These are phyloP conservation scores for Penicillium sp. DNA, from an alignment of 2,329 filamentous ascomycete genomes.

Conservation along the genomic window DNA sequence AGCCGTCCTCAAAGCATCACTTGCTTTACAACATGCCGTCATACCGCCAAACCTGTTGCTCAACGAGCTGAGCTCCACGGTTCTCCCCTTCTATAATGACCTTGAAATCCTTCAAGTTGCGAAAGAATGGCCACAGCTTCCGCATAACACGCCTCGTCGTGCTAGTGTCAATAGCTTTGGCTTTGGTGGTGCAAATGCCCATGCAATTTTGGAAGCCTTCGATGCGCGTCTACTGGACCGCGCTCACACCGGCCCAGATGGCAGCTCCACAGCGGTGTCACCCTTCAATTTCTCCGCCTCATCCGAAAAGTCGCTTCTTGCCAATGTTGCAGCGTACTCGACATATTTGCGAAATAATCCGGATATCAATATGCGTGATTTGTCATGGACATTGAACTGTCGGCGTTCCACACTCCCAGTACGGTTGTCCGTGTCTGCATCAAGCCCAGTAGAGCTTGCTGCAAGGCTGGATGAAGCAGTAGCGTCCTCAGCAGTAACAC, in stretches of 20 bases:
- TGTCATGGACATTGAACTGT: constrained; percentile 21
- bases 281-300: constrained; percentile 24
- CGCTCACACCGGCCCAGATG: neutral
- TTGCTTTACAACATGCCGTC: constrained; percentile 39
- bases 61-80: constrained; percentile 23
- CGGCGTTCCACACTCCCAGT: constrained; percentile 20
- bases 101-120: constrained; percentile 22
- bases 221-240: neutral
- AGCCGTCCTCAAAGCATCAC: constrained; percentile 31
- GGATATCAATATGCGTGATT: constrained; percentile 6
- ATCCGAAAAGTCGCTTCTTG: constrained; percentile 15
- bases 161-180: constrained; percentile 50
- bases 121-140: constrained; percentile 19
- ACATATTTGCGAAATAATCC: constrained; percentile 6
- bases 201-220: constrained; percentile 38
- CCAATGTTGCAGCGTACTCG: constrained; percentile 9
- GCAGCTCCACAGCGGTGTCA: neutral
- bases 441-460: constrained; percentile 7
- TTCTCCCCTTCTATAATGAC: constrained; percentile 22
- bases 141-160: constrained; percentile 21
- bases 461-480: constrained; percentile 9
- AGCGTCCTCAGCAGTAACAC: neutral
- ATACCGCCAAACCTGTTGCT: constrained; percentile 32
- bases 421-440: constrained; percentile 13
- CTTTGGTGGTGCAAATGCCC: constrained; percentile 37